Evolutionary conservation across 345 rosid species (phyloP).

Genomic region (Hibiscus tridactylites): DNA sequence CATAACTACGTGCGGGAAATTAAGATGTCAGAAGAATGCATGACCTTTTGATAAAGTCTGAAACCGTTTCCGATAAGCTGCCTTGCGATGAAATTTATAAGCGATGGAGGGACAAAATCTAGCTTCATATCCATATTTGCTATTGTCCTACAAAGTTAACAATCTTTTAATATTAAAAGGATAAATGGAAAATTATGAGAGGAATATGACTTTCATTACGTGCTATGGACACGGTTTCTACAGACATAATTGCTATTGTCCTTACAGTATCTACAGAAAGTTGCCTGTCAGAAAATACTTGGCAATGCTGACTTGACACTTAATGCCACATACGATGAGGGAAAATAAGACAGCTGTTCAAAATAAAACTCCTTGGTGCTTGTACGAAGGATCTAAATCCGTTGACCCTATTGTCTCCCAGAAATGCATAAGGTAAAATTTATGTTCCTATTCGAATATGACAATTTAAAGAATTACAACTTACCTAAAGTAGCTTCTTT

Average conservation of each 20-base stretch:
- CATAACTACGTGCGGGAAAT: background rate
- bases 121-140: slow-evolving; percentile 78
- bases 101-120: slow-evolving; percentile 86
- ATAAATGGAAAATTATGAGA: background rate
- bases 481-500: slow-evolving; percentile 83
- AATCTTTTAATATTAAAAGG: background rate
- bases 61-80: slow-evolving; percentile 91
- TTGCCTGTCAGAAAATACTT: background rate
- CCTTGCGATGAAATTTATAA: slow-evolving; percentile 81
- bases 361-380: background rate
- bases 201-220: background rate
- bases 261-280: background rate
- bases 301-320: background rate
- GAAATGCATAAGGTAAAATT: background rate
- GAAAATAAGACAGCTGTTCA: background rate
- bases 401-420: background rate
- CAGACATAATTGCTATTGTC: background rate
- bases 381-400: background rate
- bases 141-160: slow-evolving; percentile 56
- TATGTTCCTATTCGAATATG: background rate
- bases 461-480: slow-evolving; percentile 7
- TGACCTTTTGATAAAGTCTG: slow-evolving; percentile 87
- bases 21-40: slow-evolving; percentile 1
- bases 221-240: background rate
- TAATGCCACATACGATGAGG: background rate